Evolutionary conservation across 2,329 filamentous ascomycete genomes (phyloP), one percentile per base, ranked within the genome.

Genomic region (Epicoccum sorghinum): DNA sequence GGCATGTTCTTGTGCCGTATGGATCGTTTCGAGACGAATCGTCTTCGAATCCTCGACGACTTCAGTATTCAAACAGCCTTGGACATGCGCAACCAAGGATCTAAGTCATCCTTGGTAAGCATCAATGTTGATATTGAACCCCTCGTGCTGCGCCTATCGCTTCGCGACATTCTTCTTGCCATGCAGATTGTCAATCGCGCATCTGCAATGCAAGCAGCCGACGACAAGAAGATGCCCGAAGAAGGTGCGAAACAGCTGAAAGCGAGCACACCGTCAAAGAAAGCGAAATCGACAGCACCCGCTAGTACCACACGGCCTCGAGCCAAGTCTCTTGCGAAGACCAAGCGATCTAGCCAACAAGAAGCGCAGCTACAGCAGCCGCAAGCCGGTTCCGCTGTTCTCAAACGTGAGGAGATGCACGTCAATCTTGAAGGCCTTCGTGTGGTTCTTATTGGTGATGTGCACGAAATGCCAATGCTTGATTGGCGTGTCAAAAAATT

Each of bases 1-100:
- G 95, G 95, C 64, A 99, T 99, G 95, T 99, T 97, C 73, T 77
- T 99, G 29, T 99, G 96, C 71, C 89, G 95, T 10, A 99, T 99
- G 95, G 96, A 99, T 74, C 90, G 88, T 59, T 98, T 98, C 64
- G 93, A 99, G 64, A 92, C 90, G 3, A 93, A 89, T 36, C 86
- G 91, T 33, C 82, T 99, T 41, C 87, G 95, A 14, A 96, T 99
- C 57, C 85, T 99, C 29, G 96, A 99, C 70, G 93, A 99, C 74
- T 99, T 99, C 72, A 96, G 92, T 3, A 80, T 98, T 8, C 90
- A 95, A 59, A 82, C 96, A 65, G 95, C 91, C 3, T 86, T 99
- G 80, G 93, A 99, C 67, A 87, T 86, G 61, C 80, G 83, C 36
- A 79, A 82, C 2, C 82, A 88, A 67, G 83, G 83, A 25, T 80